phyloP scores from a whole-genome alignment of 257 asterid genomes.

The Gynochthodes officinalis region DNA sequence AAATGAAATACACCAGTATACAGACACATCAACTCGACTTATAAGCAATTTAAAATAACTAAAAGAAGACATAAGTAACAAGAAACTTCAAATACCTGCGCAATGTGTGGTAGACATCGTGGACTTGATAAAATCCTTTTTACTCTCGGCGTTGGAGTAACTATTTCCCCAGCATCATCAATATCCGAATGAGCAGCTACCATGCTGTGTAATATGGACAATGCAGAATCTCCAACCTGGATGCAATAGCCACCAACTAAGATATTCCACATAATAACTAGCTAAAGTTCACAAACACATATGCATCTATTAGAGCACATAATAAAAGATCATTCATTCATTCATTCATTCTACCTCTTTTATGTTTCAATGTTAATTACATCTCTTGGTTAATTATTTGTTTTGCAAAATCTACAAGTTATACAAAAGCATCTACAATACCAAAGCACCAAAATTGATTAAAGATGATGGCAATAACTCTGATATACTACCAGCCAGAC shows the following conservation, averaged over 20 bases:
- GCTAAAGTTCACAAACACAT: neutral
- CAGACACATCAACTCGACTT: neutral
- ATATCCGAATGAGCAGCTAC: slow-evolving; percentile 96
- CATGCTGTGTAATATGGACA: slow-evolving; percentile 93
- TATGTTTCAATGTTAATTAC: neutral
- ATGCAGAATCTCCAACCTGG: slow-evolving; percentile 92
- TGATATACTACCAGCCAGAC: neutral
- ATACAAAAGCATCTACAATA: neutral
- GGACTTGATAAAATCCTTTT: slow-evolving; percentile 89
- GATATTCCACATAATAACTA: neutral
- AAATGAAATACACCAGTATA: neutral
- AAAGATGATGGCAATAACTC: neutral
- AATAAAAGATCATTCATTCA: slow-evolving; percentile 2
- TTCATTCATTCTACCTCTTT: neutral
- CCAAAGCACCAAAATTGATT: neutral
- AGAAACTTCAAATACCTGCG: slow-evolving; percentile 62
- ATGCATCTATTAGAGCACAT: neutral
- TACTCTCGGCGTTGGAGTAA: slow-evolving; percentile 96
- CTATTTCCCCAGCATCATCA: slow-evolving; percentile 99
- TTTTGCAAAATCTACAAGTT: neutral
- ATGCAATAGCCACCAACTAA: slow-evolving; percentile 19
- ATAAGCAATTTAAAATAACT: neutral
- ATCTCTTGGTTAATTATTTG: neutral
- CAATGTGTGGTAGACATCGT: slow-evolving; percentile 92
- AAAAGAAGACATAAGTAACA: slow-evolving; percentile 13